phyloP scores from a whole-genome alignment of 2,329 filamentous ascomycete genomes.

The Fusarium sp. region DNA sequence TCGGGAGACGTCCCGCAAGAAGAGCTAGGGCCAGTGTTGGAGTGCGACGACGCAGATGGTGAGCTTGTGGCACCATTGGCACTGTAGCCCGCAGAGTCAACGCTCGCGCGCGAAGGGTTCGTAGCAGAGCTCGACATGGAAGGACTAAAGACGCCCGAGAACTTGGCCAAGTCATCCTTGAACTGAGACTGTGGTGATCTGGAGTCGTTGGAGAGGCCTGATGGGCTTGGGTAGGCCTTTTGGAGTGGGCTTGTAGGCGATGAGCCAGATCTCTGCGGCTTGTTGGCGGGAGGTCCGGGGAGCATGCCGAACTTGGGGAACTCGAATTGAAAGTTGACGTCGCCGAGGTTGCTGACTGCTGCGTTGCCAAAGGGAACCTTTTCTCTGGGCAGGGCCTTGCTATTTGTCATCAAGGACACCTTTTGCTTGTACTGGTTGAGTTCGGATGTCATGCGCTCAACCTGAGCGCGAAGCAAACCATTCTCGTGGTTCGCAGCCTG shows the following conservation, averaged over 20 bases:
- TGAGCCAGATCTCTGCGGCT: constrained; percentile 44
- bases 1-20: constrained; percentile 84
- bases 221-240: constrained; percentile 40
- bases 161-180: constrained; percentile 66
- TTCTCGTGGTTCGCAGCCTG: constrained; percentile 89
- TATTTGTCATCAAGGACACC: constrained; percentile 68
- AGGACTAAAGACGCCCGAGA: constrained; percentile 71
- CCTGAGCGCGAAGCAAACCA: constrained; percentile 81
- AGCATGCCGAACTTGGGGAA: constrained; percentile 93
- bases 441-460: constrained; percentile 88
- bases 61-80: constrained; percentile 69
- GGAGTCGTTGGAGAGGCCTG: constrained; percentile 44
- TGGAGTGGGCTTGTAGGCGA: constrained; percentile 49
- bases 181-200: constrained; percentile 45
- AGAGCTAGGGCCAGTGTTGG: constrained; percentile 69
- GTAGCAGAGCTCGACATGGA: constrained; percentile 59
- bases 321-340: constrained; percentile 92
- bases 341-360: constrained; percentile 70
- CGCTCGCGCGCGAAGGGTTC: constrained; percentile 61
- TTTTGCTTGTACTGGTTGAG: constrained; percentile 92
- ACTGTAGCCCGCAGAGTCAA: constrained; percentile 63
- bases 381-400: constrained; percentile 54
- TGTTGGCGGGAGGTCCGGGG: constrained; percentile 57
- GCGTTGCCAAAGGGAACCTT: constrained; percentile 56
- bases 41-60: constrained; percentile 72